phyloP scores from a whole-genome alignment of 805 yeast genomes.

The Wickerhamiella alocasiicola region DNA sequence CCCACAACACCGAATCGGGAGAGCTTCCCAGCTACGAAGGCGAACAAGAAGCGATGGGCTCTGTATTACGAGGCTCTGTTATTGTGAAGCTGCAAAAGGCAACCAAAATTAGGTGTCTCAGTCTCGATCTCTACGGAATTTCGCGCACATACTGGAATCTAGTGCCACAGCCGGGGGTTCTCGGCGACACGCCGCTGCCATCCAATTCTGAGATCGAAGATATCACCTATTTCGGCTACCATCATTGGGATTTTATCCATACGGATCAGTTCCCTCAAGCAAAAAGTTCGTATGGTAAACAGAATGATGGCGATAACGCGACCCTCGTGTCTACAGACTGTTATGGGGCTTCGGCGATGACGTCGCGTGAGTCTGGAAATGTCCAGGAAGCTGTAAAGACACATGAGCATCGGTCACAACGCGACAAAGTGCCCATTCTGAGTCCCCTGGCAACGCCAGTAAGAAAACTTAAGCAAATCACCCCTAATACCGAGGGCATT shows the following conservation, averaged over 20 bases:
- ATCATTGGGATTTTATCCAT: constrained; percentile 28
- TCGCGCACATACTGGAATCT: constrained; percentile 88
- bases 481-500: constrained; percentile 19
- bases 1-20: neutral
- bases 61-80: constrained; percentile 67
- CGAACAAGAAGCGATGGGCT: constrained; percentile 19
- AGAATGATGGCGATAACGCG: constrained; percentile 18
- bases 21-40: constrained; percentile 11
- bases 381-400: constrained; percentile 12
- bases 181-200: constrained; percentile 22
- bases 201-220: constrained; percentile 26
- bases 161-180: constrained; percentile 28
- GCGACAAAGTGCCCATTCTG: constrained; percentile 17
- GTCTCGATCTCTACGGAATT: constrained; percentile 50
- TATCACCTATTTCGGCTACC: constrained; percentile 23
- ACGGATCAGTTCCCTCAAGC: constrained; percentile 19
- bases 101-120: constrained; percentile 53
- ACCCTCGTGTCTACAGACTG: constrained; percentile 24
- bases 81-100: constrained; percentile 61
- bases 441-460: constrained; percentile 17
- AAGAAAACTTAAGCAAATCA: constrained; percentile 17
- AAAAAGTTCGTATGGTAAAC: constrained; percentile 13
- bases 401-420: neutral
- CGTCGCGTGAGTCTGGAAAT: constrained; percentile 12
- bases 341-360: constrained; percentile 27